A percentile compares a stretch with the other conserved stretches of the same genome.
These are phyloP conservation scores for Triticum dicoccoides DNA, from an alignment of 176 grass and related monocot genomes.

Conservation along the genomic window DNA sequence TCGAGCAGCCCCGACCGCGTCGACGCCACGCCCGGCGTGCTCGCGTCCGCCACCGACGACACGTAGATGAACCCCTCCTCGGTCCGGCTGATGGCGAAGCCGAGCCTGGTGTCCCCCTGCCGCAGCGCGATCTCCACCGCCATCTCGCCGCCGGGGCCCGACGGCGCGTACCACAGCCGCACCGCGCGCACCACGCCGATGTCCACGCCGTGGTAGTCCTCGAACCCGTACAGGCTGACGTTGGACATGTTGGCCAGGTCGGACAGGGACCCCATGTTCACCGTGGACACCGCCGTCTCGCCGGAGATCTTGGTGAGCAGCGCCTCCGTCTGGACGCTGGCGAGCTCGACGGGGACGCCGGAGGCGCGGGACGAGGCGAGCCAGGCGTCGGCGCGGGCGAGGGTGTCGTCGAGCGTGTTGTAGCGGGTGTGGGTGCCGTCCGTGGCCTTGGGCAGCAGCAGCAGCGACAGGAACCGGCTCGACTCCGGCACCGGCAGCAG, in stretches of 20 bases:
- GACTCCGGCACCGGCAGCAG: conserved; percentile 44
- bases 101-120: conserved; percentile 70
- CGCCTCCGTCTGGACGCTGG: conserved; percentile 81
- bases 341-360: conserved; percentile 59
- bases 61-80: conserved; percentile 95
- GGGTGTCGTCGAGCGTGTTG: conserved; percentile 80
- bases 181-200: conserved; percentile 74
- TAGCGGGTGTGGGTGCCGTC: conserved; percentile 57
- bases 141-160: conserved; percentile 46
- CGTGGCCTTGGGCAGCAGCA: conserved; percentile 65
- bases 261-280: conserved; percentile 71
- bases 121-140: conserved; percentile 65
- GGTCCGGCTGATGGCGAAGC: conserved; percentile 88
- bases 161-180: conserved; percentile 74
- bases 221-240: conserved; percentile 85
- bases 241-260: conserved; percentile 78
- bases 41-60: conserved; percentile 79
- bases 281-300: conserved; percentile 67
- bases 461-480: conserved; percentile 69
- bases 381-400: conserved; percentile 84
- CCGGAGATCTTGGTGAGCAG: conserved; percentile 97
- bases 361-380: conserved; percentile 56
- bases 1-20: conserved; percentile 66
- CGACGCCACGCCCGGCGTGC: conserved; percentile 55
- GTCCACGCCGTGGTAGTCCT: conserved; percentile 98